Evolutionary conservation across 2,329 filamentous ascomycete genomes (phyloP).

Genomic region (Venturia nashicola): DNA sequence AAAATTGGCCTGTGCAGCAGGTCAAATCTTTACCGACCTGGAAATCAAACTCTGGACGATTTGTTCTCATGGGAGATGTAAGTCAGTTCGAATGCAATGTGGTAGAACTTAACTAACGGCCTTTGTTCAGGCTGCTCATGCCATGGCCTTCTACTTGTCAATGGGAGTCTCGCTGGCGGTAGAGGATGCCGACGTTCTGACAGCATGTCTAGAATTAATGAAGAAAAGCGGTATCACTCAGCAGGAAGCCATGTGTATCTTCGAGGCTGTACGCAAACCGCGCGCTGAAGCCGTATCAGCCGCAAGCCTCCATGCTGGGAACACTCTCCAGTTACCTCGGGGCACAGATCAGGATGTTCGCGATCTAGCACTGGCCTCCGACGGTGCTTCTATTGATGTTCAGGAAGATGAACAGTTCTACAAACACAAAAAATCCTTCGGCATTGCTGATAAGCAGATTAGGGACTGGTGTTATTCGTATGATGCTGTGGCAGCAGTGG

Average conservation of each 20-base stretch:
- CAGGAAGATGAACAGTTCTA: slow-evolving; percentile 8
- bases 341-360: slow-evolving; percentile 9
- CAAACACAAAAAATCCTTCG: slow-evolving; percentile 11
- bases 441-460: slow-evolving; percentile 12
- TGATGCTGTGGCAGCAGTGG: slow-evolving; percentile 9
- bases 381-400: slow-evolving; percentile 5
- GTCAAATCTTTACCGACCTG: slow-evolving; percentile 12
- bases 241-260: slow-evolving; percentile 10
- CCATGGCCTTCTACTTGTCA: slow-evolving; percentile 14
- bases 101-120: background rate
- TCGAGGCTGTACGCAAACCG: slow-evolving; percentile 13
- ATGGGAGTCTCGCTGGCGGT: slow-evolving; percentile 15
- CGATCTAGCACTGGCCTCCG: slow-evolving; percentile 10
- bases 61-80: slow-evolving; percentile 14
- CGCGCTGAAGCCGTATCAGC: slow-evolving; percentile 13
- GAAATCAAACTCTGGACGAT: slow-evolving; percentile 12
- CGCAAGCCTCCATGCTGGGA: slow-evolving; percentile 13
- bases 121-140: background rate
- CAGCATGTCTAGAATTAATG: background rate
- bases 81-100: slow-evolving; percentile 8
- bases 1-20: slow-evolving; percentile 9
- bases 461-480: slow-evolving; percentile 15
- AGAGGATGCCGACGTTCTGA: slow-evolving; percentile 14
- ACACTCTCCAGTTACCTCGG: slow-evolving; percentile 12
- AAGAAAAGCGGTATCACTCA: background rate